These are phyloP conservation scores for Panellus pusillus DNA, from an alignment of 768 basidiomycete species.

Conservation along the genomic window DNA sequence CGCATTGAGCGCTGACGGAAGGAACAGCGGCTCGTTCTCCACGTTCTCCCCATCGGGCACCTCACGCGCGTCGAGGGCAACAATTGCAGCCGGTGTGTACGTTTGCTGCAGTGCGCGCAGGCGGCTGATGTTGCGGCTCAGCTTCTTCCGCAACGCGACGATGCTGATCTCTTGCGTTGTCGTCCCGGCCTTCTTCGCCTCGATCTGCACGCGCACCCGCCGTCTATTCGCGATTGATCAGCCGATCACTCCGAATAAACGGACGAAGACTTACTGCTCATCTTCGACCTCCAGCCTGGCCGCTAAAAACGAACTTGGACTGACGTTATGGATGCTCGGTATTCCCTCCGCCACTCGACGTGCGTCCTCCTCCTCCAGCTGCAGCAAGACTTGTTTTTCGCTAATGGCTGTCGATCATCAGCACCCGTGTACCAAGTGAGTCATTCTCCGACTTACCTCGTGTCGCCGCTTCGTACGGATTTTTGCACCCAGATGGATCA, in stretches of 20 bases:
- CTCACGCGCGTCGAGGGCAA: background rate
- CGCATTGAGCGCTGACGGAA: background rate
- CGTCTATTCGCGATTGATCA: background rate
- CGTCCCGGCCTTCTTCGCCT: conserved; percentile 1
- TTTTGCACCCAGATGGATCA: no score
- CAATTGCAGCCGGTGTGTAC: background rate
- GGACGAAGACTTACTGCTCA: background rate
- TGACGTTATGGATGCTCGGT: background rate
- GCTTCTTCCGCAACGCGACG: background rate
- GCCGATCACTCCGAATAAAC: background rate
- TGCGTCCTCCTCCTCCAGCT: background rate
- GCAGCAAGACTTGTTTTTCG: background rate
- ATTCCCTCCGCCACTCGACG: background rate
- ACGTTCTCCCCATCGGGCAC: background rate
- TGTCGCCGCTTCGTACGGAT: no score
- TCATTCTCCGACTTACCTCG: no score
- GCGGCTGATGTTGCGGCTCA: background rate
- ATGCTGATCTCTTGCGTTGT: background rate
- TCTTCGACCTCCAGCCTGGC: background rate
- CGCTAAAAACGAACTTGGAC: background rate
- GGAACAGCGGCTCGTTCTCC: background rate
- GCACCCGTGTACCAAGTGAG: no score
- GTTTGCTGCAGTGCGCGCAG: background rate
- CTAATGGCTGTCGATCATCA: background rate
- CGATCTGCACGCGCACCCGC: background rate